Percentiles rank a stretch among this genome's conserved stretches.
Conservation (phyloP, 164 flowering plant genomes). For the Tetrastigma voinierianum region DNA sequence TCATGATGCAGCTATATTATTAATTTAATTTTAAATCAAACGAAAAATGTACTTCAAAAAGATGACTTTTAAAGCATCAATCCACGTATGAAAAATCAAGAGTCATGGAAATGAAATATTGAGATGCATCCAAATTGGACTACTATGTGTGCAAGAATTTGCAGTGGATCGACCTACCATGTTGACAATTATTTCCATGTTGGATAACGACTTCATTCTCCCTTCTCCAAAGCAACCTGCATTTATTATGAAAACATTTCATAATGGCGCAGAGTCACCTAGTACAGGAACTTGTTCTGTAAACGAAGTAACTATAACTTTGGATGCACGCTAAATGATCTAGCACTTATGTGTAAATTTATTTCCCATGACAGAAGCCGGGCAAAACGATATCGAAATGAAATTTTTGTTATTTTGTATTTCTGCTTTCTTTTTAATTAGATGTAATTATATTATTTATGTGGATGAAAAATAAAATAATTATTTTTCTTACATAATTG, state of each 20-base stretch:
- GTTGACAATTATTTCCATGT: constrained; percentile 35
- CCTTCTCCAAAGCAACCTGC: constrained; percentile 43
- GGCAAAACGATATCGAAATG: too few relatives aligned
- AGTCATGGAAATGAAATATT: constrained; percentile 16
- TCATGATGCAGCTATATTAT: too few relatives aligned
- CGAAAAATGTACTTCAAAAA: too few relatives aligned
- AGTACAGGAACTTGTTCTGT: constrained; percentile 23
- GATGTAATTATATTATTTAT: too few relatives aligned
- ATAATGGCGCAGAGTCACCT: not conserved
- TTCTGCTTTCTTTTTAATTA: too few relatives aligned
- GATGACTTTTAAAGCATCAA: too few relatives aligned
- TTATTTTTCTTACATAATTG: too few relatives aligned
- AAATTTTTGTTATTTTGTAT: too few relatives aligned
- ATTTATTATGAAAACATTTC: constrained; percentile 14
- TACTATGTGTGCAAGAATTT: constrained; percentile 44
- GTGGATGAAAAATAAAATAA: too few relatives aligned
- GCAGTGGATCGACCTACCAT: constrained; percentile 44
- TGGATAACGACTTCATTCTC: constrained; percentile 23
- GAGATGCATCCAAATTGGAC: constrained; percentile 43
- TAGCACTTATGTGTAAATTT: too few relatives aligned
- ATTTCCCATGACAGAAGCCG: too few relatives aligned
- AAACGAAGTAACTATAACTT: constrained; percentile 27
- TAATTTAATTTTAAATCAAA: too few relatives aligned
- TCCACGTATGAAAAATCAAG: constrained; percentile 14
- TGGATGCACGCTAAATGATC: not conserved